phyloP scores from a whole-genome alignment of 495 filamentous ascomycete genomes.

The Neurospora sp. region DNA sequence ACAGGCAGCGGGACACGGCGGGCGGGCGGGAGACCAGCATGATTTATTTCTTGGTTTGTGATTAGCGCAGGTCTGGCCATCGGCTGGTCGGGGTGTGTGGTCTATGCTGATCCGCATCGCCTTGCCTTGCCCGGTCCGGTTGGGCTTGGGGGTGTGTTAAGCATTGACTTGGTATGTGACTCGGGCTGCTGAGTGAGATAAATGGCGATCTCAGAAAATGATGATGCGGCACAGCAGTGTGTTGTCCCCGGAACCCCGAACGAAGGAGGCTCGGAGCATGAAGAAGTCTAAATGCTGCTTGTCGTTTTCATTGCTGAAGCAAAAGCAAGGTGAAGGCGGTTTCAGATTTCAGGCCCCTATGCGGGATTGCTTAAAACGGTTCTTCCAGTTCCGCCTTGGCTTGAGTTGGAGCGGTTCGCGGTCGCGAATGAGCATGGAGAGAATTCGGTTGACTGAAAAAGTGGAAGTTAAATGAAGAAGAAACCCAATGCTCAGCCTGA shows the following conservation, averaged over 20 bases:
- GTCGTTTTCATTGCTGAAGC: not conserved
- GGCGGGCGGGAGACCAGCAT: not conserved
- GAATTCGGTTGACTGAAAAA: constrained; percentile 22
- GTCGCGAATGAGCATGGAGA: constrained; percentile 15
- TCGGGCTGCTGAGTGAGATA: not conserved
- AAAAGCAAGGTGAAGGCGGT: not conserved
- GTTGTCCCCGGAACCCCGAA: not conserved
- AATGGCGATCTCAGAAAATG: not conserved
- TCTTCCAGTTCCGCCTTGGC: constrained; percentile 1
- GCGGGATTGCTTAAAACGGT: not conserved
- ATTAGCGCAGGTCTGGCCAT: not conserved
- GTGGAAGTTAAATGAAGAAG: not conserved
- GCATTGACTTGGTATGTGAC: not conserved
- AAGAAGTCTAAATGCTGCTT: not conserved
- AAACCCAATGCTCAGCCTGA: not conserved
- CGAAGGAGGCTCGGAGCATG: not conserved
- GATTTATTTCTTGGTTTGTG: not conserved
- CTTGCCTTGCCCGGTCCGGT: not conserved
- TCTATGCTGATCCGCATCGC: not conserved
- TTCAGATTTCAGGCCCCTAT: not conserved
- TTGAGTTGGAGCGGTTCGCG: not conserved
- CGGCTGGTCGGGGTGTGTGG: not conserved
- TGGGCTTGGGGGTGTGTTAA: not conserved
- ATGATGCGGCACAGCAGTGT: not conserved
- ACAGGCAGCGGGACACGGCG: not conserved